Percentiles rank a stretch among this genome's conserved stretches.
Evolutionary conservation across 192 early-diverging fungal genomes (phyloP).

Genomic region (Entomortierella beljakovae): DNA sequence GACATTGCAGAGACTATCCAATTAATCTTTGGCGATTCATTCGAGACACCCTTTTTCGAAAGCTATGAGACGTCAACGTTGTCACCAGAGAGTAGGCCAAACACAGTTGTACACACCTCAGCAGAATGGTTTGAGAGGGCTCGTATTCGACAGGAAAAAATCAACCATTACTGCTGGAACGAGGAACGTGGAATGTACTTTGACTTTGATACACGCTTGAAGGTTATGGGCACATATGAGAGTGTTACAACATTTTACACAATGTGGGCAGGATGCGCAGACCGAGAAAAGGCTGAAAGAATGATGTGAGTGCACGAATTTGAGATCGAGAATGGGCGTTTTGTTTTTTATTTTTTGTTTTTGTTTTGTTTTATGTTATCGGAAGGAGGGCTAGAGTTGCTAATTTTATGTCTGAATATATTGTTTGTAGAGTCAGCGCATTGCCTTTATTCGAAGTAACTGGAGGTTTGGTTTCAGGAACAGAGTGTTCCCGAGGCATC

Average conservation of each 20-base stretch:
- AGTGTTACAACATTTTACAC: constrained; percentile 91
- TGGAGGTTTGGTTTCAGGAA: constrained; percentile 94
- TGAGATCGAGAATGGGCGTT: no score
- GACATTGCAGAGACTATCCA: constrained; percentile 86
- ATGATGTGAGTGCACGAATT: constrained; percentile 77
- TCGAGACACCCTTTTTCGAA: constrained; percentile 52
- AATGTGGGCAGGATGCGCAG: constrained; percentile 91
- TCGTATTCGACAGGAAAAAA: constrained; percentile 64
- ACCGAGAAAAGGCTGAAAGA: constrained; percentile 78
- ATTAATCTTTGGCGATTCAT: constrained; percentile 66
- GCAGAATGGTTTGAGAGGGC: constrained; percentile 76
- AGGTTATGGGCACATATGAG: constrained; percentile 82
- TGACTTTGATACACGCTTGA: constrained; percentile 87
- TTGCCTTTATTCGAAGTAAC: constrained; percentile 87
- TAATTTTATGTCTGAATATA: no score
- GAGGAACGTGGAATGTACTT: constrained; percentile 81
- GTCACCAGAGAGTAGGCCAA: constrained; percentile 15
- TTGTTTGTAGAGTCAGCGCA: constrained; percentile 20
- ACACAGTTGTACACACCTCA: constrained; percentile 58
- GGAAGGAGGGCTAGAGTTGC: no score
- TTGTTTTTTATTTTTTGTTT: no score
- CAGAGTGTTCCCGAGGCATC: constrained; percentile 87
- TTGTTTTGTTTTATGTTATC: no score
- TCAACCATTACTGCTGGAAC: constrained; percentile 91
- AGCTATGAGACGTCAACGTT: constrained; percentile 14